These are phyloP conservation scores for Hyaloscypha hepaticicola DNA, from an alignment of 495 filamentous ascomycete genomes.

Conservation along the genomic window DNA sequence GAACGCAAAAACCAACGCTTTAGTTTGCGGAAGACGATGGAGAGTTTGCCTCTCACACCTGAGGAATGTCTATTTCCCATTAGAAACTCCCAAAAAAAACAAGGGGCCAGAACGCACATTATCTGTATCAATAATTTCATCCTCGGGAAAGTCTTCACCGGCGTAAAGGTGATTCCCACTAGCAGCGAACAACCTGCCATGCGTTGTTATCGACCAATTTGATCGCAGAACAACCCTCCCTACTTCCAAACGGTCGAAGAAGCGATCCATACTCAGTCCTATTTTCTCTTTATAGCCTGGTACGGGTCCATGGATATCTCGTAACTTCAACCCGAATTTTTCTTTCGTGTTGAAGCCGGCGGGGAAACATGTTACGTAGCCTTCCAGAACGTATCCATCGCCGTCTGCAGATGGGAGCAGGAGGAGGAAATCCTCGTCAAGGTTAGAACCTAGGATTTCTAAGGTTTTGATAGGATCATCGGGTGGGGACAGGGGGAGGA, in stretches of 20 bases:
- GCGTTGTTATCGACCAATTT: slow-evolving; percentile 68
- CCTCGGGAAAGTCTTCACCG: slow-evolving; percentile 42
- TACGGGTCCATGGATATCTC: slow-evolving; percentile 68
- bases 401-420: slow-evolving; percentile 54
- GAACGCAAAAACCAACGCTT: slow-evolving; percentile 71
- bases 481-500: slow-evolving; percentile 41
- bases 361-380: slow-evolving; percentile 71
- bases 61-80: slow-evolving; percentile 48
- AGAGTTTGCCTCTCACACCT: slow-evolving; percentile 77
- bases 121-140: slow-evolving; percentile 21
- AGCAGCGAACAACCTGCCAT: slow-evolving; percentile 54
- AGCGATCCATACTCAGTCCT: slow-evolving; percentile 73
- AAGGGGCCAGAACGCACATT: slow-evolving; percentile 9
- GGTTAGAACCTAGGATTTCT: slow-evolving; percentile 51
- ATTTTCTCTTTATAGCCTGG: slow-evolving; percentile 70
- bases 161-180: slow-evolving; percentile 48
- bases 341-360: slow-evolving; percentile 64
- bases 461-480: slow-evolving; percentile 35
- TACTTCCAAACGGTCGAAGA: slow-evolving; percentile 58
- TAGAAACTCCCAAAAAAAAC: not conserved
- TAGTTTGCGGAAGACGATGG: slow-evolving; percentile 64
- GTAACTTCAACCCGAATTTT: slow-evolving; percentile 63
- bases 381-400: slow-evolving; percentile 60
- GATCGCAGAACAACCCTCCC: slow-evolving; percentile 54
- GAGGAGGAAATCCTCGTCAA: slow-evolving; percentile 79